phyloP scores from a whole-genome alignment of 1,284 basidiomycete species.

The Ganoderma meredithae region DNA sequence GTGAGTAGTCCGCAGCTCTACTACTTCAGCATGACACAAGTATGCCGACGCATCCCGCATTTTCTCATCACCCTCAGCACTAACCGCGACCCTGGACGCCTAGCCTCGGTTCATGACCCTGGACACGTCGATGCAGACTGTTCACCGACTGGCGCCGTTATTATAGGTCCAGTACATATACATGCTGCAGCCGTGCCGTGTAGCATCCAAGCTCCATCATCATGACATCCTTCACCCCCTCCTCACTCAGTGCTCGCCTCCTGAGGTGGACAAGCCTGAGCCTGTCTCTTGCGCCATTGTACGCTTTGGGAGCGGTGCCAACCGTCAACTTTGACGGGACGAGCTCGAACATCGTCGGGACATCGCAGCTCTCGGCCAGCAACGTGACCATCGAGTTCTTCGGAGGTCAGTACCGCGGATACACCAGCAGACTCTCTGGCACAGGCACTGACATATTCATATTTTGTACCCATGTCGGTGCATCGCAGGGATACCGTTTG shows the following conservation, averaged over 20 bases:
- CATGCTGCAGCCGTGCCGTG: not conserved
- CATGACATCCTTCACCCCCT: not conserved
- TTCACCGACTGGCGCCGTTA: not conserved
- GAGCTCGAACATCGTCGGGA: not conserved
- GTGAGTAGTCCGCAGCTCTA: no score
- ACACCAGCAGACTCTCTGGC: not conserved
- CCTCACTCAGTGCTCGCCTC: not conserved
- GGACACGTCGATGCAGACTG: not conserved
- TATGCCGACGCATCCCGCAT: not conserved
- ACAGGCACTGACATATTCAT: not conserved
- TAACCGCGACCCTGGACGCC: not conserved
- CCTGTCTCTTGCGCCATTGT: not conserved
- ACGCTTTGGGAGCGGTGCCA: not conserved
- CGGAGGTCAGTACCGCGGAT: slow-evolving; percentile 23
- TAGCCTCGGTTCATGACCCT: not conserved
- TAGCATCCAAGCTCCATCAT: not conserved
- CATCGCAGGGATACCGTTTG: slow-evolving; percentile 41
- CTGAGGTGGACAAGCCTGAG: not conserved
- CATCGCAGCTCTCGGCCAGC: not conserved
- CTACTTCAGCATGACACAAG: no score
- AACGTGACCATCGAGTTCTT: slow-evolving; percentile 30
- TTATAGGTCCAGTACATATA: not conserved
- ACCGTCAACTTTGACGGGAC: not conserved
- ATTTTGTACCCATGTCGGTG: not conserved
- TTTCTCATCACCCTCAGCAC: not conserved